A percentile compares a stretch with the other conserved stretches of the same genome.
These are phyloP conservation scores for Stephania cephalantha DNA, from an alignment of 164 flowering plant genomes.

Conservation along the genomic window DNA sequence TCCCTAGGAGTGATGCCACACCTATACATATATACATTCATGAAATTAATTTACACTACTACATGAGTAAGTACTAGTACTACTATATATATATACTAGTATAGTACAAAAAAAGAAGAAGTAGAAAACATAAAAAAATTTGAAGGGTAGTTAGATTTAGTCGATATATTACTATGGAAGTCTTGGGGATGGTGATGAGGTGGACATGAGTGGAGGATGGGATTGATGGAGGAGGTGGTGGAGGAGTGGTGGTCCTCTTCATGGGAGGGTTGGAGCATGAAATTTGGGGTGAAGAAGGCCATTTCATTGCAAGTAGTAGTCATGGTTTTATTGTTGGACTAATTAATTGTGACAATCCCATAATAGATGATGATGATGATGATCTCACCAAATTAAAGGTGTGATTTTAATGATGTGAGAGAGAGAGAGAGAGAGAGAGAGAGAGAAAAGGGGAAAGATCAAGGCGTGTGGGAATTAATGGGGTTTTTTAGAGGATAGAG, in stretches of 20 bases:
- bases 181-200: constrained; percentile 33
- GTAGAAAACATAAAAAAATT: too few species aligned
- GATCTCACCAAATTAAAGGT: constrained; percentile 9
- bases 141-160: too few species aligned
- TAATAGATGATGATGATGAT: constrained; percentile 16
- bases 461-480: background rate
- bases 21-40: constrained; percentile 28
- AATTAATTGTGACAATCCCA: background rate
- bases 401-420: background rate
- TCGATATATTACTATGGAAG: too few species aligned
- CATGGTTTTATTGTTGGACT: constrained; percentile 15
- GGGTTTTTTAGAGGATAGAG: background rate
- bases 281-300: constrained; percentile 85
- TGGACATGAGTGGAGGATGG: constrained; percentile 50
- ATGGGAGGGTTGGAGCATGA: constrained; percentile 66
- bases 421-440: background rate
- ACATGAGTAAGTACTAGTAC: too few species aligned
- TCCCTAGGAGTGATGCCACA: constrained; percentile 50
- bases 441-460: constrained; percentile 5
- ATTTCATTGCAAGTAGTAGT: constrained; percentile 30
- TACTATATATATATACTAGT: too few species aligned
- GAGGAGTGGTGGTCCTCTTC: constrained; percentile 38
- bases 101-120: too few species aligned
- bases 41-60: too few species aligned
- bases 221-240: constrained; percentile 40